Evolutionary conservation across 1,139 yeast species (phyloP).

Genomic region (Saccharomycopsis hybrid): DNA sequence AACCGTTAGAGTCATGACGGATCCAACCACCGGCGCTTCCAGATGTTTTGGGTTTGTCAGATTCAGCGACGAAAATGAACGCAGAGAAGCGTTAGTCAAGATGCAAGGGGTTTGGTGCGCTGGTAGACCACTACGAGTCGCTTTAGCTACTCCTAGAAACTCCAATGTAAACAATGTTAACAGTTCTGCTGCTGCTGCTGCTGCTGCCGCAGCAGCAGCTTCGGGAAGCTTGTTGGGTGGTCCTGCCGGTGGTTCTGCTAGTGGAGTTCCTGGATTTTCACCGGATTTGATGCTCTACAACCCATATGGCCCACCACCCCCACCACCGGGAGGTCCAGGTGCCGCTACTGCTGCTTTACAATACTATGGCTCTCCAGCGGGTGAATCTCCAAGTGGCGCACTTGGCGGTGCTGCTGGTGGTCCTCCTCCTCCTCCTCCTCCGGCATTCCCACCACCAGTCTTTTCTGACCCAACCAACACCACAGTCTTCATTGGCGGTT

Average conservation of each 20-base stretch:
- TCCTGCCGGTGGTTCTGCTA: slow-evolving; percentile 1
- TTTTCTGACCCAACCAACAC: slow-evolving; percentile 59
- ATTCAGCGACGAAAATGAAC: slow-evolving; percentile 56
- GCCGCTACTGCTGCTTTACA: slow-evolving; percentile 7
- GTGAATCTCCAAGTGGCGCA: background rate
- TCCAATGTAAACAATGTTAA: slow-evolving; percentile 16
- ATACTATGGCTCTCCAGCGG: slow-evolving; percentile 7
- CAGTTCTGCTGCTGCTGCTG: slow-evolving; percentile 13
- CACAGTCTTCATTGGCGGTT: slow-evolving; percentile 69
- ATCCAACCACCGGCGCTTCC: slow-evolving; percentile 63
- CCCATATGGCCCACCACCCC: slow-evolving; percentile 3
- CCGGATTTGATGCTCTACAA: slow-evolving; percentile 17
- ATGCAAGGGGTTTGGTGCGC: slow-evolving; percentile 74
- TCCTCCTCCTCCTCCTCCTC: no score
- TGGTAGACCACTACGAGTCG: slow-evolving; percentile 68
- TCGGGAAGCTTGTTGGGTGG: background rate
- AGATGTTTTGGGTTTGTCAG: slow-evolving; percentile 75
- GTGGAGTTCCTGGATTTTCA: slow-evolving; percentile 1
- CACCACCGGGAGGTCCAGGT: background rate
- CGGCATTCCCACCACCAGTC: slow-evolving; percentile 10
- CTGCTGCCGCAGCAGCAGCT: slow-evolving; percentile 4
- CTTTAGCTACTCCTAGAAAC: slow-evolving; percentile 56
- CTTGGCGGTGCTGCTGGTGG: background rate
- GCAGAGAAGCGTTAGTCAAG: slow-evolving; percentile 57
- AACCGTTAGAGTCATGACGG: slow-evolving; percentile 71